Percentiles rank a stretch among this genome's conserved stretches.
Conservation (phyloP, 768 basidiomycete genomes). For the Pisolithus tinctorius region DNA sequence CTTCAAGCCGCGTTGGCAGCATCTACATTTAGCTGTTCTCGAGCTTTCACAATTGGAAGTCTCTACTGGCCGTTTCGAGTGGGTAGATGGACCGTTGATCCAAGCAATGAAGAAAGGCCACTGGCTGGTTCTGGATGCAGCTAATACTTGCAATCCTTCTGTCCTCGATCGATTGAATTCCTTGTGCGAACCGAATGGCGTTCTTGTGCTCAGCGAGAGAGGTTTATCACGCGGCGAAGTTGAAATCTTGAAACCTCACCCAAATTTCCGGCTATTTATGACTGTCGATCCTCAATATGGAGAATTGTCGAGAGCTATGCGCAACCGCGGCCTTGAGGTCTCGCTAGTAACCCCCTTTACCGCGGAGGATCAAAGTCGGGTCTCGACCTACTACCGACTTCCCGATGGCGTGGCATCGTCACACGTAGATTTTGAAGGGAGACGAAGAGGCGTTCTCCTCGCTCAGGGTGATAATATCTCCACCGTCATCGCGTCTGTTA, state of each 20-base stretch:
- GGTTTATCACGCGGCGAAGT: constrained; percentile 76
- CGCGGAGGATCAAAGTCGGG: constrained; percentile 40
- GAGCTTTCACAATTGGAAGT: constrained; percentile 18
- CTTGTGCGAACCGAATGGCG: constrained; percentile 83
- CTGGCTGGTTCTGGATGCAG: constrained; percentile 88
- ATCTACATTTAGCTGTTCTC: constrained; percentile 16
- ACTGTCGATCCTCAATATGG: constrained; percentile 85
- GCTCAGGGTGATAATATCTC: neutral
- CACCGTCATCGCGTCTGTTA: constrained; percentile 28
- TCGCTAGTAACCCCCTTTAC: constrained; percentile 35
- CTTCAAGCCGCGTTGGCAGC: constrained; percentile 8
- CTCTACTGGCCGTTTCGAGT: constrained; percentile 65
- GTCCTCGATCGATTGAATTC: constrained; percentile 96
- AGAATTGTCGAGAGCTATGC: constrained; percentile 96
- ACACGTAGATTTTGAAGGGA: constrained; percentile 16
- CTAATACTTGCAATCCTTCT: constrained; percentile 92
- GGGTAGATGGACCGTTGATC: constrained; percentile 92
- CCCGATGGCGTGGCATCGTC: constrained; percentile 20
- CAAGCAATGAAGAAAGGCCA: constrained; percentile 78
- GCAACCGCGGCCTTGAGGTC: constrained; percentile 92
- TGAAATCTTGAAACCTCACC: constrained; percentile 73
- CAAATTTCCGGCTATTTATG: constrained; percentile 91
- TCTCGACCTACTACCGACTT: constrained; percentile 46
- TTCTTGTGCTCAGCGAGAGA: constrained; percentile 80
- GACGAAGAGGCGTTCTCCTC: constrained; percentile 18